Conservation (phyloP, 2,329 filamentous ascomycete species). For the Verticillium isaacii region DNA sequence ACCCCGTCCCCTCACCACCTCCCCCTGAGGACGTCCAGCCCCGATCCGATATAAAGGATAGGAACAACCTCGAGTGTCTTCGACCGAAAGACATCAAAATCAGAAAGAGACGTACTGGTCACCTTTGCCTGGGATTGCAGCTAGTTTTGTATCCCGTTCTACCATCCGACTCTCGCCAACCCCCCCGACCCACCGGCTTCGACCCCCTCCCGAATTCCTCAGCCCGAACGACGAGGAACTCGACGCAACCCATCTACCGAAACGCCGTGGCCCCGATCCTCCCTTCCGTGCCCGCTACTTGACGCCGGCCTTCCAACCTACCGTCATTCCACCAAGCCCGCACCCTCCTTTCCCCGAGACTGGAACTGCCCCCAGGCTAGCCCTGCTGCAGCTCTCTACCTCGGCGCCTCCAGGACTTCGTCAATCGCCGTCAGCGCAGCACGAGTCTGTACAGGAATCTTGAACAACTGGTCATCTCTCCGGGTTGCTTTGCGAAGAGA, state of each 20-base stretch:
- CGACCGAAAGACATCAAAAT: conserved; percentile 21
- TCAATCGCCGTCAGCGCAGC: conserved; percentile 5
- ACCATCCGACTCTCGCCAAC: conserved; percentile 9
- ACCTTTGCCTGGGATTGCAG: conserved; percentile 35
- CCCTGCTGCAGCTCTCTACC: neutral
- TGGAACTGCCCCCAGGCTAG: conserved; percentile 6
- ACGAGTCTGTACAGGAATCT: conserved; percentile 1
- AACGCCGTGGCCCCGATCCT: conserved; percentile 21
- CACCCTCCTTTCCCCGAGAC: conserved; percentile 15
- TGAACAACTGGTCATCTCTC: neutral
- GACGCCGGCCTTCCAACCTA: conserved; percentile 7
- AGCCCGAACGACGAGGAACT: conserved; percentile 36
- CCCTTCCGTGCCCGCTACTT: conserved; percentile 25
- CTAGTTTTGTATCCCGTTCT: conserved; percentile 10
- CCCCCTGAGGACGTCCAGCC: conserved; percentile 6
- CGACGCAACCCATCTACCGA: conserved; percentile 22
- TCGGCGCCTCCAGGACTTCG: conserved; percentile 1
- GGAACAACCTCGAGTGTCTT: conserved; percentile 1
- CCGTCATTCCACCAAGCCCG: conserved; percentile 10
- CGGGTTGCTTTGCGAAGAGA: neutral
- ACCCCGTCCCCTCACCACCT: conserved; percentile 18
- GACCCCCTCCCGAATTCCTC: conserved; percentile 32
- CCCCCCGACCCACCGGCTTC: conserved; percentile 8
- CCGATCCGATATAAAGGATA: conserved; percentile 3
- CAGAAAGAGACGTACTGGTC: conserved; percentile 20